Evolutionary conservation across 2,329 filamentous ascomycete genomes (phyloP).

Genomic region (Penicillium sp.): DNA sequence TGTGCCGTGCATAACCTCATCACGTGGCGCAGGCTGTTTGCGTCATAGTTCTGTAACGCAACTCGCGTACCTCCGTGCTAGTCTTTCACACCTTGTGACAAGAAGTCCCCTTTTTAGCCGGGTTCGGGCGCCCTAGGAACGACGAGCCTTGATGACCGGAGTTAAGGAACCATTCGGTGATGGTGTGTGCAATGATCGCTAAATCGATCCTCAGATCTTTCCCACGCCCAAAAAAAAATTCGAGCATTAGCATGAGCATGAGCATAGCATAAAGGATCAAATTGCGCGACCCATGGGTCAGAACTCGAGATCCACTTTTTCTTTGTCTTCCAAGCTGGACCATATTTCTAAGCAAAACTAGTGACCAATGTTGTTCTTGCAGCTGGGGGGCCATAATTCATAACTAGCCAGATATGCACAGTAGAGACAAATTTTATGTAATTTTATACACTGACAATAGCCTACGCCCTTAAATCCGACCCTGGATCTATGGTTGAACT

Average conservation of each 20-base stretch:
- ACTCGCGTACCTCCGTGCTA: constrained; percentile 1
- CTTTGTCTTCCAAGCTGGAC: constrained; percentile 2
- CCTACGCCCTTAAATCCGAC: constrained; percentile 11
- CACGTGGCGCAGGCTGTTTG: constrained; percentile 18
- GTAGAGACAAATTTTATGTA: constrained; percentile 9
- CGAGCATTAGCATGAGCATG: neutral
- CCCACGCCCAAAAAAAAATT: neutral
- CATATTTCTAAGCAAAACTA: constrained; percentile 2
- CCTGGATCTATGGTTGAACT: neutral
- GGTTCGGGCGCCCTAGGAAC: too few species aligned
- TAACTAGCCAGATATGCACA: constrained; percentile 10
- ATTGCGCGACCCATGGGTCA: neutral
- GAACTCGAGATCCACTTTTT: neutral
- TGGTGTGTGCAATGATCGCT: neutral
- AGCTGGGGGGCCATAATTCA: neutral
- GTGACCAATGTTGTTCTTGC: constrained; percentile 4
- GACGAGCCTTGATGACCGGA: too few species aligned
- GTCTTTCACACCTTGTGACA: neutral
- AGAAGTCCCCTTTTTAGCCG: neutral
- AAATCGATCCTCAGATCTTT: neutral
- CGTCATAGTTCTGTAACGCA: constrained; percentile 9
- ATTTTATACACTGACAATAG: constrained; percentile 13
- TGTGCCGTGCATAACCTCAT: constrained; percentile 17
- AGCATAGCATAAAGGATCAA: neutral
- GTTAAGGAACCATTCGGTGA: neutral